A percentile compares a stretch with the other conserved stretches of the same genome.
Evolutionary conservation across 129 eudicot genomes (phyloP).

Genomic region (Daucus carota): DNA sequence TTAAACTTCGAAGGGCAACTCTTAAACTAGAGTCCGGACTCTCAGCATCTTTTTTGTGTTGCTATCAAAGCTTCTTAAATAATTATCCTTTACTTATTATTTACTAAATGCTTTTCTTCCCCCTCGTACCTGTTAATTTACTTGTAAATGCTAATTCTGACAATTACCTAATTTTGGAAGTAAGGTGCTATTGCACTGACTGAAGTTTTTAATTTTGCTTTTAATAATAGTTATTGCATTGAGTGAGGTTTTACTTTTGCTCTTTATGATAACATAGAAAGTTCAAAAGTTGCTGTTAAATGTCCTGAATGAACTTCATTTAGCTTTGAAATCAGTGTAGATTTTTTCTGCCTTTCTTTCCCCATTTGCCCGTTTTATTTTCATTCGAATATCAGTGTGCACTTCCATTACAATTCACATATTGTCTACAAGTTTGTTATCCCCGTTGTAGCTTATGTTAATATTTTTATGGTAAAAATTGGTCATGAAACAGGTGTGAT

Average conservation of each 20-base stretch:
- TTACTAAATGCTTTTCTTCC: neutral
- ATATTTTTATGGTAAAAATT: neutral
- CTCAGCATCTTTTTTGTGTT: neutral
- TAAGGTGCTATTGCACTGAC: neutral
- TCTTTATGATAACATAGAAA: neutral
- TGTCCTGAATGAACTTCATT: neutral
- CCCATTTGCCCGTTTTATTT: neutral
- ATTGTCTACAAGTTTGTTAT: no score
- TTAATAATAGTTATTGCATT: neutral
- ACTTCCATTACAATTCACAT: neutral
- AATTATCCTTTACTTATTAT: neutral
- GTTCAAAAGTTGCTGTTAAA: neutral
- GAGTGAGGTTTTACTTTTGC: neutral
- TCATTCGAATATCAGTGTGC: neutral
- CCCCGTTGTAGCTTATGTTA: neutral
- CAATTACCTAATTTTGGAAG: neutral
- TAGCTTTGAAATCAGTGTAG: neutral
- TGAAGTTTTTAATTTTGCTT: neutral
- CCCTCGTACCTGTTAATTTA: neutral
- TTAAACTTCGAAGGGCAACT: neutral
- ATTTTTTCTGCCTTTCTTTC: neutral
- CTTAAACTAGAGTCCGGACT: neutral
- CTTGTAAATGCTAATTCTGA: neutral
- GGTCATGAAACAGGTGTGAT: constrained; percentile 62
- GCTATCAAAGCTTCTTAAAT: neutral